These are phyloP conservation scores for Malus orientalis DNA, from an alignment of 306 rosid genomes.

Conservation along the genomic window DNA sequence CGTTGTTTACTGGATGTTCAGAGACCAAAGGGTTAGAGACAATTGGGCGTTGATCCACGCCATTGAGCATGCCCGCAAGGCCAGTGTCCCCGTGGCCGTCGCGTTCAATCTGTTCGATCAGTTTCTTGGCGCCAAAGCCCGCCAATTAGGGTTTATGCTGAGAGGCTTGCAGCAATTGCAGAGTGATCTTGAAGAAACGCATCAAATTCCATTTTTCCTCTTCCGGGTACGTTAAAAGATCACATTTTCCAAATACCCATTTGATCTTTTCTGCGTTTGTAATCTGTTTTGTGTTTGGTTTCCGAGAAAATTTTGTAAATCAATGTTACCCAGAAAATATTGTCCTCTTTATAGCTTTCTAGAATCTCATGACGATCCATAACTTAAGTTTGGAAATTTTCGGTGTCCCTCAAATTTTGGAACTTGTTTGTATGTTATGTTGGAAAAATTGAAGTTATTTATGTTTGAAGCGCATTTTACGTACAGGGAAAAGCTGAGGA, in stretches of 20 bases:
- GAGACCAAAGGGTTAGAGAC: slow-evolving; percentile 79
- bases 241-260: not conserved
- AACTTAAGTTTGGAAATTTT: not conserved
- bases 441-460: not conserved
- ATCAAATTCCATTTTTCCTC: slow-evolving; percentile 69
- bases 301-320: not conserved
- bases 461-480: not conserved
- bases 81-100: slow-evolving; percentile 62
- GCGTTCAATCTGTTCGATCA: slow-evolving; percentile 79
- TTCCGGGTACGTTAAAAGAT: slow-evolving; percentile 35
- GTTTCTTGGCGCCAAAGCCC: slow-evolving; percentile 77
- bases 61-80: slow-evolving; percentile 58
- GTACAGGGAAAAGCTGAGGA: slow-evolving; percentile 80
- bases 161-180: slow-evolving; percentile 59
- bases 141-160: slow-evolving; percentile 88
- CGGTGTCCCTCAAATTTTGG: not conserved
- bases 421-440: not conserved
- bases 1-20: slow-evolving; percentile 93
- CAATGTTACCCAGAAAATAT: not conserved
- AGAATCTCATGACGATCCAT: not conserved
- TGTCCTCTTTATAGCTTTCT: not conserved
- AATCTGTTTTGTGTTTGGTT: not conserved
- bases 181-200: slow-evolving; percentile 33
- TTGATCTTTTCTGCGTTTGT: not conserved
- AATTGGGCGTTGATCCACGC: slow-evolving; percentile 95